Evolutionary conservation across 2,329 filamentous ascomycete genomes (phyloP).

Genomic region (Pseudogymnoascus sp.): DNA sequence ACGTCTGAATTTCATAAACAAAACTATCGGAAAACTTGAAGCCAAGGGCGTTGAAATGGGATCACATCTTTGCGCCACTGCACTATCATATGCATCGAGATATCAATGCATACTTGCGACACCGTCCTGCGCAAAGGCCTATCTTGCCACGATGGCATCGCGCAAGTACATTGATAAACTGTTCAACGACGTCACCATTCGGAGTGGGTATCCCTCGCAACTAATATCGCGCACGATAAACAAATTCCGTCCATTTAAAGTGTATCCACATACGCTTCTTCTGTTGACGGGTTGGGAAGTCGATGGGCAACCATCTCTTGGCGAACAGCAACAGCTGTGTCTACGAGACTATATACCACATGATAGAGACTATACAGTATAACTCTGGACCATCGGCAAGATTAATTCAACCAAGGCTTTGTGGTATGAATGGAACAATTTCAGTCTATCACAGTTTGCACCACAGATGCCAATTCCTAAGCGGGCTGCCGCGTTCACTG

Average conservation of each 20-base stretch:
- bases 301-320: not conserved
- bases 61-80: not conserved
- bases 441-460: not conserved
- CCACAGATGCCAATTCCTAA: not conserved
- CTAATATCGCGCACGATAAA: slow-evolving; percentile 26
- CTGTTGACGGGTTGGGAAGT: slow-evolving; percentile 22
- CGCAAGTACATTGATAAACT: not conserved
- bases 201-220: slow-evolving; percentile 32
- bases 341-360: not conserved
- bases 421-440: not conserved
- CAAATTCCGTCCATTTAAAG: slow-evolving; percentile 20
- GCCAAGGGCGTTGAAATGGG: not conserved
- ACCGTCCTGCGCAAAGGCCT: not conserved
- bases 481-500: not conserved
- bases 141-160: not conserved
- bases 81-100: not conserved
- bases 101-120: not conserved
- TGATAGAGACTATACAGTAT: not conserved
- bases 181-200: slow-evolving; percentile 19
- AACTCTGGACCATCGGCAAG: not conserved
- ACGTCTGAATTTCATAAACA: not conserved
- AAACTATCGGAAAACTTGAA: not conserved
- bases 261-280: slow-evolving; percentile 17
- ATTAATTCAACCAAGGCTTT: not conserved
- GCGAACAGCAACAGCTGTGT: not conserved